A percentile compares a stretch with the other conserved stretches of the same genome.
Conservation (phyloP, 2,329 filamentous ascomycete genomes). For the Nannizzia gypsea region DNA sequence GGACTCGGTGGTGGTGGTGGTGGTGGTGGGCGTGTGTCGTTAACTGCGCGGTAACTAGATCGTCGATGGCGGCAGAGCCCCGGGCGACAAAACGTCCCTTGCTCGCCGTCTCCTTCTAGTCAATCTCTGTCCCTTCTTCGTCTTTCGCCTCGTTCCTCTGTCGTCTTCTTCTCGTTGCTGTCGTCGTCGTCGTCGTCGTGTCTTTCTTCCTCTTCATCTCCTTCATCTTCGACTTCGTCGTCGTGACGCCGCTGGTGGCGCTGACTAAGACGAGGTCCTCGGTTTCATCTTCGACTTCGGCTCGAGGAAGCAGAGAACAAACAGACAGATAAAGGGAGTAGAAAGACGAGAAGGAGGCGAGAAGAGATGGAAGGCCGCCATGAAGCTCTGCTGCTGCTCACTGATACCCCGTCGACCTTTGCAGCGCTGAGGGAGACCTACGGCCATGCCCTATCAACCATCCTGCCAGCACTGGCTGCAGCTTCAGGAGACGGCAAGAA, state of each 20-base stretch:
- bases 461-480: slow-evolving; percentile 40
- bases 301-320: background rate
- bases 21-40: background rate
- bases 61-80: too few relatives aligned
- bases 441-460: slow-evolving; percentile 44
- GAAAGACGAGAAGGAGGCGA: background rate
- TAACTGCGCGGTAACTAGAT: too few relatives aligned
- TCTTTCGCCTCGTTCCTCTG: background rate
- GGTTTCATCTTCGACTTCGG: background rate
- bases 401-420: slow-evolving; percentile 45
- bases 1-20: background rate
- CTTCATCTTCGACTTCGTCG: background rate
- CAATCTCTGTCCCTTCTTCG: background rate
- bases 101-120: background rate
- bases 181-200: too few relatives aligned
- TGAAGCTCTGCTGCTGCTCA: slow-evolving; percentile 43
- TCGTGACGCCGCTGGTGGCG: background rate
- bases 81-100: too few relatives aligned
- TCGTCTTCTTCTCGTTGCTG: background rate
- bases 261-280: background rate
- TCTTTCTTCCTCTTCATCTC: background rate
- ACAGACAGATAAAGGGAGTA: background rate
- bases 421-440: slow-evolving; percentile 48
- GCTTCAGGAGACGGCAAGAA: slow-evolving; percentile 15
- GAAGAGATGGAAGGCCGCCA: slow-evolving; percentile 2